phyloP scores from a whole-genome alignment of 495 filamentous ascomycete genomes.

The Jackrogersella minutella region DNA sequence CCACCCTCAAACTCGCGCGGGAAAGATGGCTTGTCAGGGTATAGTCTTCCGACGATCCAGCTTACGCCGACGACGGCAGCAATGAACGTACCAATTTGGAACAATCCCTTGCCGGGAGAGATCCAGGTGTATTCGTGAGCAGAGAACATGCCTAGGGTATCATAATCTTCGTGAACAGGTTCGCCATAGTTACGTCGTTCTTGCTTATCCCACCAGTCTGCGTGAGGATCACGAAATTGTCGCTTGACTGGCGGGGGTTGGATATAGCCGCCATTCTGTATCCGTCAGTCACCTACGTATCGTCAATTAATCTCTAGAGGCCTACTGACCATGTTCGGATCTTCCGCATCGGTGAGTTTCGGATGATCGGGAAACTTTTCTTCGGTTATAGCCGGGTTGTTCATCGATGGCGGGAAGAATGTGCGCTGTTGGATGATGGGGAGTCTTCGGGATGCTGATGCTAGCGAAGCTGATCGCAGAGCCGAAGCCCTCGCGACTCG shows the following conservation, averaged over 20 bases:
- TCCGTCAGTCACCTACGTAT: slow-evolving; percentile 24
- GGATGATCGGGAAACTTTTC: slow-evolving; percentile 57
- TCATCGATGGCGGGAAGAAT: slow-evolving; percentile 56
- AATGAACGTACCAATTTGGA: slow-evolving; percentile 80
- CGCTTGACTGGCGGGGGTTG: slow-evolving; percentile 87
- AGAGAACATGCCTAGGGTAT: slow-evolving; percentile 90
- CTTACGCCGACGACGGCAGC: slow-evolving; percentile 72
- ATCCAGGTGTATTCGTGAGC: slow-evolving; percentile 90
- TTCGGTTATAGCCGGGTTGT: slow-evolving; percentile 50
- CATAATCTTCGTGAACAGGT: slow-evolving; percentile 95
- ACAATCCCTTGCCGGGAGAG: slow-evolving; percentile 71
- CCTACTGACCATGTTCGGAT: slow-evolving; percentile 73
- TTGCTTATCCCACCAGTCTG: slow-evolving; percentile 96
- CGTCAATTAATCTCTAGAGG: slow-evolving; percentile 27
- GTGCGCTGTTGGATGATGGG: slow-evolving; percentile 59
- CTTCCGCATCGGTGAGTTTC: slow-evolving; percentile 69
- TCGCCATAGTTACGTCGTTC: slow-evolving; percentile 96
- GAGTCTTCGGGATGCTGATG: slow-evolving; percentile 53
- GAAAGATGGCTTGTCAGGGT: slow-evolving; percentile 84
- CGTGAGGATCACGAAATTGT: slow-evolving; percentile 89
- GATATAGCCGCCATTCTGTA: slow-evolving; percentile 89
- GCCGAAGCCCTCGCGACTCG: slow-evolving; percentile 63
- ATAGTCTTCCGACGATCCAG: slow-evolving; percentile 72
- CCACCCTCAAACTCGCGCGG: slow-evolving; percentile 85
- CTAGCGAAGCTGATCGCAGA: slow-evolving; percentile 59